Conservation (phyloP, 805 yeast genomes). For the Metschnikowia borealis region DNA sequence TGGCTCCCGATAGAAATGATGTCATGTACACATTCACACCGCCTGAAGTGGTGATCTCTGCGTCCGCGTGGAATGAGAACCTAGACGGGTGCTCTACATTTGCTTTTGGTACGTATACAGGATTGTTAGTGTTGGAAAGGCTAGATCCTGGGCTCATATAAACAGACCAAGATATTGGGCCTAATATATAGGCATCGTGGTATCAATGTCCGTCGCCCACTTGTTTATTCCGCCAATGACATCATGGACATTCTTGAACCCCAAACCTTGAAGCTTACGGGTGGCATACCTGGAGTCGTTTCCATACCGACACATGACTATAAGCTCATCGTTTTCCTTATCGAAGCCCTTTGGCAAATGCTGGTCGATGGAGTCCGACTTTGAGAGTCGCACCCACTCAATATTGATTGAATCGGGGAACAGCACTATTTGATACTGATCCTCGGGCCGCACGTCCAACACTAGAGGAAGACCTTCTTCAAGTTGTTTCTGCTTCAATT, state of each 20-base stretch:
- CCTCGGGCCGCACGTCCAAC: slow-evolving; percentile 75
- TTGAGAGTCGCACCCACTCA: slow-evolving; percentile 48
- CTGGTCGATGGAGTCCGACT: slow-evolving; percentile 18
- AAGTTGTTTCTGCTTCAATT: slow-evolving; percentile 22
- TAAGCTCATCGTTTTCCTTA: slow-evolving; percentile 30
- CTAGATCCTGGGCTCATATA: slow-evolving; percentile 22
- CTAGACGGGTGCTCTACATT: slow-evolving; percentile 41
- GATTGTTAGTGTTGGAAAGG: slow-evolving; percentile 46
- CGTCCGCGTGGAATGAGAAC: slow-evolving; percentile 58
- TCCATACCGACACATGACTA: slow-evolving; percentile 81
- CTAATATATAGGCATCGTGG: slow-evolving; percentile 17
- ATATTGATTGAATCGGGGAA: slow-evolving; percentile 59
- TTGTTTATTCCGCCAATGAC: slow-evolving; percentile 71
- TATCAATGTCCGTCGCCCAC: slow-evolving; percentile 64
- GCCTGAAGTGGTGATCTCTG: slow-evolving; percentile 45
- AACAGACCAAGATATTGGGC: neutral
- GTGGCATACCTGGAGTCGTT: slow-evolving; percentile 87
- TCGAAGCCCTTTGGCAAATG: slow-evolving; percentile 19
- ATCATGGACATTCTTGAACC: slow-evolving; percentile 53
- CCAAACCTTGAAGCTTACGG: slow-evolving; percentile 45
- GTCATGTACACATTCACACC: slow-evolving; percentile 40
- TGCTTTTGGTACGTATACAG: slow-evolving; percentile 50
- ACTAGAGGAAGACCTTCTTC: slow-evolving; percentile 35
- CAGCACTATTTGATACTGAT: slow-evolving; percentile 67
- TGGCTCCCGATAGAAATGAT: slow-evolving; percentile 26